Base-by-base conservation (phyloP, 2,329 filamentous ascomycete species). In the Rutstroemia sp. region DNA sequence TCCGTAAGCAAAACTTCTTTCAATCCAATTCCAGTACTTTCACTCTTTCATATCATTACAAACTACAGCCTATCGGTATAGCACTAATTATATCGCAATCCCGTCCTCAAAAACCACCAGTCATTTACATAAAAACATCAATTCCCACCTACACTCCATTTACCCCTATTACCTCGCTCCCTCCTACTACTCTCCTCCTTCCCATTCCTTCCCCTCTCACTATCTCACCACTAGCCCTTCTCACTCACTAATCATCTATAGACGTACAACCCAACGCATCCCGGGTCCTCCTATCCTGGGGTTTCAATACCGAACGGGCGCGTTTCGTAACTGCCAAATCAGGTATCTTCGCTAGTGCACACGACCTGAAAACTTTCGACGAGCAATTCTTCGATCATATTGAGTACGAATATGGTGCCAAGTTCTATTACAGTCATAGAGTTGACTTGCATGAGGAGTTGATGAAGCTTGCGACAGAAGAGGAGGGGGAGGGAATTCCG, bases 221-320 rank as follows among this genome's bases (percentile, higher is more conserved):
- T 30, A 21, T 19, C 19, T 45, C 19, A 21, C 19, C 10, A 45
- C n/a, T n/a, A 7, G 23, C 4, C n/a, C 10, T 21, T 12, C 10
- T 12, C 18, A n/a, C 21, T 25, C 23, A 4, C 23, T 23, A 54
- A 49, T 14, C 3, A 18, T n/a, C 7, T 18, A 2, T 10, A 54
- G 52, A 85, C 61, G 66, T 86, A 6, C 76, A 79, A 0, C 81
- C 83, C 0, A 87, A 87, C 62, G 73, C 76, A 5, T 82, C 84
- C 63, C 79, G 80, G 0, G 69, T 85, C 2, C 70, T 87, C 5
- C 67, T 70, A 2, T 68, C 73, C 39, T 69, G 78, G 54, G 76
- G 76, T 0, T 62, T 79, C 1, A 69, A 70, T 57, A 70, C 73
- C 0, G 70, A 73, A 54, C 64, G 65, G 0, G 71, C 71, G 27